Evolutionary conservation across 2,329 filamentous ascomycete genomes (phyloP), one percentile per base, ranked within the genome.

Genomic region (Pseudocercospora cruenta): DNA sequence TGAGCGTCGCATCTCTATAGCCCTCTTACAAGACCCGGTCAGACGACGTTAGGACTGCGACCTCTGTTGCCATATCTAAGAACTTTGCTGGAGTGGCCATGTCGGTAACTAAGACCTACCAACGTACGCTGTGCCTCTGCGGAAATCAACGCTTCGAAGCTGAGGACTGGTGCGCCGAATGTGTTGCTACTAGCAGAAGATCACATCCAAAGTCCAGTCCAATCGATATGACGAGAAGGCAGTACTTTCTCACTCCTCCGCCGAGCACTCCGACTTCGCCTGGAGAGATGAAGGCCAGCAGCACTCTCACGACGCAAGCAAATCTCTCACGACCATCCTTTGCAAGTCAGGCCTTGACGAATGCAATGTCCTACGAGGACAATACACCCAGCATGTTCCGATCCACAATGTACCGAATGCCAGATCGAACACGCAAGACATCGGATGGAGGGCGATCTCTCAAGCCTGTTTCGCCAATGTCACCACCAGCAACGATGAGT

Each of bases 81-180:
- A 43, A 43, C 39, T 43, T 8, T 26, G 4, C 16, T 7, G 6
- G 22, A 55, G 21, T 16, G 10, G 16, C 16, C 8, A 55, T 55
- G 51, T 55, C 51, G 51, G 51, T 55, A 1, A 55, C 51, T n/a
- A 55, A 33, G 51, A 55, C 51, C 2, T 55, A 55, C 24, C 51
- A 55, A 55, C 51, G 51, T 19, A 55, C 51, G 16, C 16, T 31
- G 6, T 55, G 51, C n/a, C 51, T 55, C 16, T 55, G 51, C 26
- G 51, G 51, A 2, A 55, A 55, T 31, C 21, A 55, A 33, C 22
- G 51, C 16, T 31, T 55, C 51, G 22, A 55, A 10, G 51, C 51
- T 21, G 51, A 55, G 16, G 51, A 55, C 24, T 55, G 51, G 51
- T 55, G 51, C 16, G 14, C 22, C 7, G 51, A 55, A n/a, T 55